Evolutionary conservation across 2,329 filamentous ascomycete species (phyloP).

Genomic region (Penicillium italicum): DNA sequence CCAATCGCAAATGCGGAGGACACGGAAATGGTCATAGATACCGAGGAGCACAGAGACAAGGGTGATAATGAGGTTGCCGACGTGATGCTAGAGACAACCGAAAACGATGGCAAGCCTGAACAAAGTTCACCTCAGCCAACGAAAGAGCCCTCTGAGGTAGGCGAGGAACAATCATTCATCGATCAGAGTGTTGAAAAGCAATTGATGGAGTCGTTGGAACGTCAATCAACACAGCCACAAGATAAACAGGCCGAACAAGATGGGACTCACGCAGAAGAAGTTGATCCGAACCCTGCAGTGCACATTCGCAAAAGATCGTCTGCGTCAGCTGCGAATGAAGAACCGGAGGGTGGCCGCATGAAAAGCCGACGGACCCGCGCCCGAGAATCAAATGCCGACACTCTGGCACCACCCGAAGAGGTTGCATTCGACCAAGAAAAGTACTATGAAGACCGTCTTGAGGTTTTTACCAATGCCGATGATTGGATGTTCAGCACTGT

Average conservation of each 20-base stretch:
- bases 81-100: conserved; percentile 14
- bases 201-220: conserved; percentile 36
- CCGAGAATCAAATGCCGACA: conserved; percentile 54
- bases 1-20: conserved; percentile 16
- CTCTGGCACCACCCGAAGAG: conserved; percentile 44
- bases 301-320: conserved; percentile 57
- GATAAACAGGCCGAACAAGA: conserved; percentile 24
- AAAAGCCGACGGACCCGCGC: conserved; percentile 61
- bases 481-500: conserved; percentile 55
- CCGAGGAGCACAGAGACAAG: conserved; percentile 4
- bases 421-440: conserved; percentile 51
- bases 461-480: conserved; percentile 54
- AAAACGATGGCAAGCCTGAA: conserved; percentile 11
- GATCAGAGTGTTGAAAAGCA: conserved; percentile 39
- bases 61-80: conserved; percentile 16
- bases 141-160: conserved; percentile 18
- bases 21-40: conserved; percentile 12
- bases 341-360: conserved; percentile 54
- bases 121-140: conserved; percentile 6
- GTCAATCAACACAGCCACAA: conserved; percentile 24
- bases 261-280: conserved; percentile 25
- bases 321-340: conserved; percentile 57
- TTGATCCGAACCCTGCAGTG: conserved; percentile 35
- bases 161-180: conserved; percentile 34
- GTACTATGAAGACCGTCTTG: conserved; percentile 54